Evolutionary conservation across 2,329 filamentous ascomycete species (phyloP), one percentile per base, ranked within the genome.

Genomic region (Rugonectria rugulosa): DNA sequence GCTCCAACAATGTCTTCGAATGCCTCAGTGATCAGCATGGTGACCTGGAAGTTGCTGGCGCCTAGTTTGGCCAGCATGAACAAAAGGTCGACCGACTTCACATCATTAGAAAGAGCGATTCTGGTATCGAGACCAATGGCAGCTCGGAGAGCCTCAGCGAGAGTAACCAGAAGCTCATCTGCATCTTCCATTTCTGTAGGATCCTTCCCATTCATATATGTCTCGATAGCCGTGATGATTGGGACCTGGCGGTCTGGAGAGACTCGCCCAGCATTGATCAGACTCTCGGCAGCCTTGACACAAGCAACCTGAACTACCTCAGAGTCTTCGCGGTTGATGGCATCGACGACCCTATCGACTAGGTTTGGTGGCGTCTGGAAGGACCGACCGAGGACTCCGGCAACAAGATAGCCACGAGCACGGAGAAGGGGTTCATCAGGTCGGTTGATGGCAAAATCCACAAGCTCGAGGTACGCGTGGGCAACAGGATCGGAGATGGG

Each of bases 271-370:
- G 81, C 79, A 56, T 75, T 79, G 46, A 87, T 80, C 54, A 87
- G 82, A 14, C 83, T 82, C 67, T 97, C 92, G 29, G 97, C 76
- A 2, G 92, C 89, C 70, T 94, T 93, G 67, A 98, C 89, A 68
- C 92, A 96, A 17, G 94, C 88, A 15, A 97, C 93, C 72, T 95
- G 91, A 37, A 98, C 94, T 29, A 98, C 87, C 71, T 97, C 93
- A 0, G 91, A 90, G 17, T 87, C 79, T 62, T 97, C 93, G 29
- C 80, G 79, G 9, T 85, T 86, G 62, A 97, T 90, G 7, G 88
- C 88, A 45, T 89, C 85, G 47, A 98, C 83, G 2, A 90, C 89
- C 27, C 83, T 84, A 65, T 92, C 87, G 63, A 93, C 80, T 54
- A 94, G 82, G 6, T 79, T 82, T 12, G 82, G 79, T 6, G 89